Evolutionary conservation across 495 filamentous ascomycete species (phyloP), one percentile per base, ranked within the genome.

Genomic region (Hypoxylon fragiforme): DNA sequence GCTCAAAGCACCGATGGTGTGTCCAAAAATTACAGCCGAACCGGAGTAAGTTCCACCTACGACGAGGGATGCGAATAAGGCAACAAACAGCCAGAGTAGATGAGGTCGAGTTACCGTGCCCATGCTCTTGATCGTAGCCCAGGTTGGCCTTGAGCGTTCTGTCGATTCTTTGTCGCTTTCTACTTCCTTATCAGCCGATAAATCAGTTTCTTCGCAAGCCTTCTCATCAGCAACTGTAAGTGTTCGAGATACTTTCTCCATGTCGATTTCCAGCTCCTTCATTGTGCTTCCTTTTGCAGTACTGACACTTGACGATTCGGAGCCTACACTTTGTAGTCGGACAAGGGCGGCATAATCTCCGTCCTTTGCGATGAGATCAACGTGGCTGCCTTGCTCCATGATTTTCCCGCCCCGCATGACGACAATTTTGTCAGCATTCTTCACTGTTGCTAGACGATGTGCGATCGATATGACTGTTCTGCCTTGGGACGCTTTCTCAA

Each of bases 391-490:
- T 57, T 85, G 66, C 57, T 85, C 81, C 5, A 84, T 65, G 9
- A 84, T 73, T 40, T 71, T 59, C 3, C 81, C 82, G 35, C 79
- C 72, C 31, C 75, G 70, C 74, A 85, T 77, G 8, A 84, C 81
- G 11, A 84, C 72, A 52, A 85, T 85, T 30, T 83, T 82, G 52
- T 84, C 77, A 0, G 82, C 81, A 37, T 72, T 72, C 20, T 80
- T 77, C 20, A 91, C 84, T 18, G 86, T 90, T 14, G 76, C 74
- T 26, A 91, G 68, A 2, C 86, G 75, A 73, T 92, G 88, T 20
- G 82, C 81, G 13, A 92, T 86, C 15, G 88, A 83, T 35, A 94
- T 85, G 0, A 86, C 87, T 2, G 89, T 94, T 36, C 78, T 66
- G 1, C 74, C 76, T 7, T 46, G 62, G 14, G 77, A 64, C 9